phyloP scores from a whole-genome alignment of 2,329 filamentous ascomycete species.

The Ceratocystis eucalypticola region DNA sequence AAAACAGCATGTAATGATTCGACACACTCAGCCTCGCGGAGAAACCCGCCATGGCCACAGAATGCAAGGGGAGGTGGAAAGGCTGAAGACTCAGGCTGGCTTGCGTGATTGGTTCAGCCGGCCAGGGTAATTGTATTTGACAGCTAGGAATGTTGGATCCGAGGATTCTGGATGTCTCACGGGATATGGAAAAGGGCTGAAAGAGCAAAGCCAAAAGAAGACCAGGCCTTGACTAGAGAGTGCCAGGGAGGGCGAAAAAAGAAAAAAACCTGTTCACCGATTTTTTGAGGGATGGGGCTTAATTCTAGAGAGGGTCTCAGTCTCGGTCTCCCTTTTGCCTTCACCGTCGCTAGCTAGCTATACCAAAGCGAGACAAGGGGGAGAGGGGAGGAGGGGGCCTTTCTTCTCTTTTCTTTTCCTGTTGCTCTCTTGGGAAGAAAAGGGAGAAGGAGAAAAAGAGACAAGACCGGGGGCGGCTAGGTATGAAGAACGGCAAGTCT shows the following conservation, averaged over 20 bases:
- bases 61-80: neutral
- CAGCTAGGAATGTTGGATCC: neutral
- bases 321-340: neutral
- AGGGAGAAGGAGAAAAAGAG: neutral
- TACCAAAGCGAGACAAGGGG: neutral
- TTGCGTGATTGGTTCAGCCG: too few relatives aligned
- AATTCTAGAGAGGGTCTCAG: neutral
- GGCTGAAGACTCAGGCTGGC: too few relatives aligned
- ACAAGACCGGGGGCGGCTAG: neutral
- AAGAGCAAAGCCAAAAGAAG: neutral
- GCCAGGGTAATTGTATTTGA: neutral
- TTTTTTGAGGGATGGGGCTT: neutral
- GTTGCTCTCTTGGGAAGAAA: neutral
- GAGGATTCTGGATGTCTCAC: neutral
- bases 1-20: neutral
- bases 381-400: neutral
- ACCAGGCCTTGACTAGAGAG: neutral
- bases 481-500: neutral
- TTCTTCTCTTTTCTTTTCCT: neutral
- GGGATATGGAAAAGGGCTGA: neutral
- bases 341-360: neutral
- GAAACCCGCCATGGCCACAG: neutral
- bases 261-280: neutral
- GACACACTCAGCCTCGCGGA: neutral
- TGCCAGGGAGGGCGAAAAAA: neutral